Evolutionary conservation across 305 asterid species (phyloP).

Genomic region (Caryopteris hybrid): DNA sequence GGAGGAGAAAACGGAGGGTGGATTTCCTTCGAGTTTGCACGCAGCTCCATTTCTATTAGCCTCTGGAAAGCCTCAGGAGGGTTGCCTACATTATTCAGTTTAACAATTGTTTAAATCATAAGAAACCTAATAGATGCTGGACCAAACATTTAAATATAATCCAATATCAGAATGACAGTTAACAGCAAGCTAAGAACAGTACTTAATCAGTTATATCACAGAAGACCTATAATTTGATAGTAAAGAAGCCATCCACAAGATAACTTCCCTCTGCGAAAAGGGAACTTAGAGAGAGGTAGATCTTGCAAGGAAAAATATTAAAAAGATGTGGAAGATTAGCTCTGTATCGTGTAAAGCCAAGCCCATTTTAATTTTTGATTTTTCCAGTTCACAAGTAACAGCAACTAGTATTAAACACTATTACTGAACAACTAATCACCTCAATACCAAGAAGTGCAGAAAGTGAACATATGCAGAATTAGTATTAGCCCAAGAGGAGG

Average conservation of each 20-base stretch:
- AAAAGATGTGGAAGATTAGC: background rate
- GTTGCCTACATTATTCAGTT: constrained; percentile 31
- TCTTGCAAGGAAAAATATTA: too few species aligned
- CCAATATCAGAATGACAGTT: background rate
- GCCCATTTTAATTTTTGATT: background rate
- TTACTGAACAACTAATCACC: background rate
- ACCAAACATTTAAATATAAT: background rate
- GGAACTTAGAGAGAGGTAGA: too few species aligned
- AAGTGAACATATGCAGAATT: background rate
- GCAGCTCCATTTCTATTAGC: constrained; percentile 71
- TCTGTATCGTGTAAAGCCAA: background rate
- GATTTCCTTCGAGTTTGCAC: constrained; percentile 65
- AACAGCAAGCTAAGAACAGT: background rate
- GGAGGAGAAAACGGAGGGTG: constrained; percentile 39
- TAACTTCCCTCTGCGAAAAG: too few species aligned
- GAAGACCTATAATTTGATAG: too few species aligned
- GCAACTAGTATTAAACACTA: background rate
- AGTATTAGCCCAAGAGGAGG: constrained; percentile 6
- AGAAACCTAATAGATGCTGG: background rate
- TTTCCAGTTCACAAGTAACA: background rate
- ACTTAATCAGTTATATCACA: too few species aligned
- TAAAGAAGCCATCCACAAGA: too few species aligned
- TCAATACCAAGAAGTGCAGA: background rate
- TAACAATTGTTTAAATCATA: background rate
- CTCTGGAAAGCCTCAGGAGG: constrained; percentile 82